Conservation (phyloP, 106 monocot genomes). For the Iris macrosiphon region DNA sequence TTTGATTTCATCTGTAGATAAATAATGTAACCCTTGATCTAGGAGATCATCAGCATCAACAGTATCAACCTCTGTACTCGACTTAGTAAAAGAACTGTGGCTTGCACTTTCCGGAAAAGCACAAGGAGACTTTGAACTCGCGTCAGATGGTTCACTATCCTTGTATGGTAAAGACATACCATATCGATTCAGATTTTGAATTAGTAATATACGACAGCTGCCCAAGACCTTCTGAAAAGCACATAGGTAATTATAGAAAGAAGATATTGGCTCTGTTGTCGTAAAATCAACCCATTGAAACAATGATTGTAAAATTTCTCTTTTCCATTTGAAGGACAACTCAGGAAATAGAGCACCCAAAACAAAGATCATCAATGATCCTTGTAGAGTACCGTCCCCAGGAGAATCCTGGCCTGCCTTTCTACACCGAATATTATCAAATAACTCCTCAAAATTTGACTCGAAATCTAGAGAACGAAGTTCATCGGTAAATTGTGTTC, state of each 20-base stretch:
- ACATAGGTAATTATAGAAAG: conserved; percentile 48
- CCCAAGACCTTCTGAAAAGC: conserved; percentile 67
- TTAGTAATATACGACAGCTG: conserved; percentile 42
- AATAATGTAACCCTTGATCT: conserved; percentile 5
- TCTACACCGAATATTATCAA: conserved; percentile 35
- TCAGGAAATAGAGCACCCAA: conserved; percentile 62
- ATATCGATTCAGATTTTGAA: conserved; percentile 29
- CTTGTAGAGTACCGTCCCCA: conserved; percentile 25
- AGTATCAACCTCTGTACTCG: conserved; percentile 10
- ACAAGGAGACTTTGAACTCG: conserved; percentile 1
- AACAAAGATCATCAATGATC: conserved; percentile 64
- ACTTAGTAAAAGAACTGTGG: too few species aligned
- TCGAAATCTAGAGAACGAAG: conserved; percentile 47
- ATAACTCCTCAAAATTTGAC: conserved; percentile 74
- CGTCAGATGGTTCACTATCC: conserved; percentile 11
- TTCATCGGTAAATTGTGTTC: conserved; percentile 25
- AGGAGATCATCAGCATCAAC: not conserved
- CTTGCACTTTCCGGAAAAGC: conserved; percentile 4
- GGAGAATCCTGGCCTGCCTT: conserved; percentile 18
- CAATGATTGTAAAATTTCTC: conserved; percentile 51
- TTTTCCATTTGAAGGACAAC: conserved; percentile 55
- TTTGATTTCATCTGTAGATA: conserved; percentile 35
- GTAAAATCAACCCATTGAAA: conserved; percentile 55
- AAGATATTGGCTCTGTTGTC: conserved; percentile 47
- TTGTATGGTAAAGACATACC: conserved; percentile 27